These are phyloP conservation scores for Flaveria robusta DNA, from an alignment of 129 eudicot species.

Conservation along the genomic window DNA sequence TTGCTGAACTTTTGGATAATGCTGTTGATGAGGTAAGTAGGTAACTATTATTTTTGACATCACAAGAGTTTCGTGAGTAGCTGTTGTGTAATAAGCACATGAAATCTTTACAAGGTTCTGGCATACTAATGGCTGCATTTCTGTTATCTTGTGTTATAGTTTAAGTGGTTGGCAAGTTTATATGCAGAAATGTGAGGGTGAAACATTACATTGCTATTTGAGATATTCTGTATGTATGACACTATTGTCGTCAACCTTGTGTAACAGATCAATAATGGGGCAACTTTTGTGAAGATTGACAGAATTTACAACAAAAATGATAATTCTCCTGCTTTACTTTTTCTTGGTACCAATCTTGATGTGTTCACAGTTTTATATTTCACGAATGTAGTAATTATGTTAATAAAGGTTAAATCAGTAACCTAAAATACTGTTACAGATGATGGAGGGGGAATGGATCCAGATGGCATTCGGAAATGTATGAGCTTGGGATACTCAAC, in stretches of 20 bases:
- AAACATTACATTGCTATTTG: conserved; percentile 2
- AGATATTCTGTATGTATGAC: conserved; percentile 16
- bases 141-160: not conserved
- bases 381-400: not conserved
- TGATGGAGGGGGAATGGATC: conserved; percentile 98
- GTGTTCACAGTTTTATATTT: conserved; percentile 17
- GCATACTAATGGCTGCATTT: not conserved
- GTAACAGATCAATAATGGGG: conserved; percentile 72
- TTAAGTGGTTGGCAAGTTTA: not conserved
- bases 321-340: conserved; percentile 86
- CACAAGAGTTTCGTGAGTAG: not conserved
- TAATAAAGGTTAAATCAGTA: conserved; percentile 7
- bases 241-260: conserved; percentile 21
- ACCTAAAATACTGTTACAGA: conserved; percentile 43
- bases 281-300: conserved; percentile 89
- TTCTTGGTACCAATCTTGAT: conserved; percentile 53
- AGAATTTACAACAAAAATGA: conserved; percentile 70
- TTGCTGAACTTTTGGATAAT: conserved; percentile 94
- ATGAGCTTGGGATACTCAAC: conserved; percentile 98
- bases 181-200: not conserved
- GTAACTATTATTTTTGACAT: conserved; percentile 36
- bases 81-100: not conserved
- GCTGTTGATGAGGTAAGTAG: conserved; percentile 94
- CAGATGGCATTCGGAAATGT: conserved; percentile 80
- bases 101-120: not conserved